Evolutionary conservation across 257 asterid species (phyloP).

Genomic region (Thymus quinquecostatus): DNA sequence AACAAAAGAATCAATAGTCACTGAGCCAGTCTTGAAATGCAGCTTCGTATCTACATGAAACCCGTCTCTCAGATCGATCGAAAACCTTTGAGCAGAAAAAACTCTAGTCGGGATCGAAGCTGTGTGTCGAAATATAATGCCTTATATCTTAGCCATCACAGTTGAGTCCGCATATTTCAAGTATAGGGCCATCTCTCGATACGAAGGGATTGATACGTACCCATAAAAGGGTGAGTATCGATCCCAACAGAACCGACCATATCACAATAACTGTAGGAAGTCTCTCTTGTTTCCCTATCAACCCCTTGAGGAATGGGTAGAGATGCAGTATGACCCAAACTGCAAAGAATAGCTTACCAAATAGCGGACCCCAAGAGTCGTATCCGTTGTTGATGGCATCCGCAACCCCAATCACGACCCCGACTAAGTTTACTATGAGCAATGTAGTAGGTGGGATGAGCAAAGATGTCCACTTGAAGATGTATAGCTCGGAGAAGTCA

Average conservation of each 20-base stretch:
- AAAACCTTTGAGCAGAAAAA: no score
- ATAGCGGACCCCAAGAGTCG: constrained; percentile 86
- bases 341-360: constrained; percentile 73
- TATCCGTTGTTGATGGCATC: constrained; percentile 83
- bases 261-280: constrained; percentile 78
- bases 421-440: constrained; percentile 64
- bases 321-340: constrained; percentile 84
- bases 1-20: constrained; percentile 39
- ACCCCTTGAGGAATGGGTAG: constrained; percentile 83
- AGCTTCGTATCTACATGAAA: constrained; percentile 28
- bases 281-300: constrained; percentile 67
- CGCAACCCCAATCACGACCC: constrained; percentile 69
- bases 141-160: constrained; percentile 51
- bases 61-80: not conserved
- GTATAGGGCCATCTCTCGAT: constrained; percentile 75
- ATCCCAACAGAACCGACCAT: constrained; percentile 79
- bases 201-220: constrained; percentile 80
- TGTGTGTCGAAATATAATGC: no score
- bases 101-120: no score
- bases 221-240: constrained; percentile 77
- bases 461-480: constrained; percentile 82
- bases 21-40: constrained; percentile 26
- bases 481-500: constrained; percentile 63
- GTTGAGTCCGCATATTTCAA: constrained; percentile 75
- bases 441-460: constrained; percentile 75